These are phyloP conservation scores for Isoetes taiwanensis DNA, from an alignment of 75 land plant genomes.

Conservation along the genomic window DNA sequence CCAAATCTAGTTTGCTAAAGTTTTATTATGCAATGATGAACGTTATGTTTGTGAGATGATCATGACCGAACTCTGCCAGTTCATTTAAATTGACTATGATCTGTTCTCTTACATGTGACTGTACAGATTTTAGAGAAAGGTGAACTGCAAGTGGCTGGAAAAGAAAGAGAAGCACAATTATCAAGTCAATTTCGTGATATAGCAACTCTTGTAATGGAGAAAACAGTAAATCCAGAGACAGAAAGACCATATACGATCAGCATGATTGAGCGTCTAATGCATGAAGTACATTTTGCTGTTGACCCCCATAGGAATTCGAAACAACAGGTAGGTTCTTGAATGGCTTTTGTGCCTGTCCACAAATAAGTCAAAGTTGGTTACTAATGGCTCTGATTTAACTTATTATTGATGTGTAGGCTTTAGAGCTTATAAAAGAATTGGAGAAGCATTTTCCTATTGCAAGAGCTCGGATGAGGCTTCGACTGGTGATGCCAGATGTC, in stretches of 20 bases:
- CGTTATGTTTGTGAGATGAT: too few species aligned
- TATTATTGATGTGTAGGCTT: slow-evolving; percentile 62
- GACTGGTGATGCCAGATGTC: slow-evolving; percentile 35
- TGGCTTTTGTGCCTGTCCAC: too few species aligned
- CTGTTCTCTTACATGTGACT: slow-evolving; percentile 9
- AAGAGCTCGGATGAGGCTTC: slow-evolving; percentile 68
- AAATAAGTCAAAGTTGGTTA: too few species aligned
- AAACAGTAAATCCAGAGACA: slow-evolving; percentile 90
- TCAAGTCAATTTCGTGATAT: slow-evolving; percentile 92
- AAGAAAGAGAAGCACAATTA: slow-evolving; percentile 81
- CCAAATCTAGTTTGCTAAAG: too few species aligned
- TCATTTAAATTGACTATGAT: too few species aligned
- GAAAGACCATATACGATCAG: slow-evolving; percentile 89
- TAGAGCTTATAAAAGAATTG: slow-evolving; percentile 83
- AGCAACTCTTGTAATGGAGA: slow-evolving; percentile 93
- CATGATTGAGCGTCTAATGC: slow-evolving; percentile 98
- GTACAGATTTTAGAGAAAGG: slow-evolving; percentile 94
- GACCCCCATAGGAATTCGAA: slow-evolving; percentile 83
- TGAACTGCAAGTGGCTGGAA: slow-evolving; percentile 95
- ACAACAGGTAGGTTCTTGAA: slow-evolving; percentile 78
- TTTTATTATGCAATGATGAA: too few species aligned
- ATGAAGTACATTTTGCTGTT: slow-evolving; percentile 91
- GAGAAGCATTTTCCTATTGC: slow-evolving; percentile 81
- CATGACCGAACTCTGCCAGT: too few species aligned
- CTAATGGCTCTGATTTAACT: too few species aligned